phyloP scores from a whole-genome alignment of 1,139 yeast genomes.

The Suhomyces ambrosiae region DNA sequence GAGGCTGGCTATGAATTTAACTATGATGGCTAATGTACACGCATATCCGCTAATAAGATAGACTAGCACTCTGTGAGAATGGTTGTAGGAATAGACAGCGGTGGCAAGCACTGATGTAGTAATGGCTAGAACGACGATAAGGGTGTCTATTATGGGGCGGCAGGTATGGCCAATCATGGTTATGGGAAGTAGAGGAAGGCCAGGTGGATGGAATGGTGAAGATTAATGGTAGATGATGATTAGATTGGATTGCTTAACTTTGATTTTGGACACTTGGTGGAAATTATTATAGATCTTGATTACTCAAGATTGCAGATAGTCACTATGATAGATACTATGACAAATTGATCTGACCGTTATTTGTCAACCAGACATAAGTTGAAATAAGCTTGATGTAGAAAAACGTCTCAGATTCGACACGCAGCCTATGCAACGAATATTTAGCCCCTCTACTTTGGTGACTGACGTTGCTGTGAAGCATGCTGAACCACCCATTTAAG shows the following conservation, averaged over 20 bases:
- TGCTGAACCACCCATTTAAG: slow-evolving; percentile 3
- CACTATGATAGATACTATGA: too few relatives aligned
- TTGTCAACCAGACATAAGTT: too few relatives aligned
- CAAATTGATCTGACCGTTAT: too few relatives aligned
- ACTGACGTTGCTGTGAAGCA: slow-evolving; percentile 3
- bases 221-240: too few relatives aligned
- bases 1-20: slow-evolving; percentile 2
- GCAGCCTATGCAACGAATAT: neutral
- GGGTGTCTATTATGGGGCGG: slow-evolving; percentile 4
- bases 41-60: slow-evolving; percentile 10
- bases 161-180: slow-evolving; percentile 2
- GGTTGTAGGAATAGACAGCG: slow-evolving; percentile 4
- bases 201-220: too few relatives aligned
- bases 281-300: too few relatives aligned
- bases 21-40: slow-evolving; percentile 1
- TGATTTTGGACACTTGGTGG: too few relatives aligned
- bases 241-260: too few relatives aligned
- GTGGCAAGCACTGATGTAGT: slow-evolving; percentile 8
- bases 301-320: too few relatives aligned
- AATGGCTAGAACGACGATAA: slow-evolving; percentile 6
- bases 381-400: slow-evolving; percentile 6
- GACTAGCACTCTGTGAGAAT: slow-evolving; percentile 5
- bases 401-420: slow-evolving; percentile 3
- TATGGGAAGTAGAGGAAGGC: too few relatives aligned
- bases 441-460: slow-evolving; percentile 1